Conservation (phyloP, 192 early-diverging fungal genomes). For the Dimargaris cristalligena region DNA sequence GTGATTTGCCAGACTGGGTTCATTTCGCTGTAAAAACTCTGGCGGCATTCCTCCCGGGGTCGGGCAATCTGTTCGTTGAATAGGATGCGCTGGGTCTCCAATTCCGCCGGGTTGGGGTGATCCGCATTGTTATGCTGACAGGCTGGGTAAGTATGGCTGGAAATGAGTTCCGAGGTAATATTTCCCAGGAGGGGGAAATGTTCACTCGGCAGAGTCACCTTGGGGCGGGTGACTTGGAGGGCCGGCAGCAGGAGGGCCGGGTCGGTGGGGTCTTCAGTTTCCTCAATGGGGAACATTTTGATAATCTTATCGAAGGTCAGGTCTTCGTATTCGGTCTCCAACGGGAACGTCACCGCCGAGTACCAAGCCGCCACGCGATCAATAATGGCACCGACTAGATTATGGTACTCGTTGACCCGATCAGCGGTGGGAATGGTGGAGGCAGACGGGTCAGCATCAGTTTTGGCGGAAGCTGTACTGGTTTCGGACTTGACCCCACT, state of each 20-base stretch:
- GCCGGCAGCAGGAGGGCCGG: constrained; percentile 48
- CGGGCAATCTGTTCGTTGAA: constrained; percentile 44
- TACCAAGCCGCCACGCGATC: constrained; percentile 2
- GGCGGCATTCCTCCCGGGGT: constrained; percentile 34
- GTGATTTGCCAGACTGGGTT: constrained; percentile 46
- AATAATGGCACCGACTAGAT: not conserved
- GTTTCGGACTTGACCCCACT: not conserved
- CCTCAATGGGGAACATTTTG: constrained; percentile 29
- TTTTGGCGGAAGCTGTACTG: not conserved
- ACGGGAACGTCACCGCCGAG: constrained; percentile 27
- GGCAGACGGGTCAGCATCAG: not conserved
- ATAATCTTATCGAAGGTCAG: constrained; percentile 29
- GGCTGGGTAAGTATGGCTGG: constrained; percentile 50
- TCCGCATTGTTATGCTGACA: constrained; percentile 52
- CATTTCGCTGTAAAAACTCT: constrained; percentile 38
- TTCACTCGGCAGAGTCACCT: constrained; percentile 40
- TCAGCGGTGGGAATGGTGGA: not conserved
- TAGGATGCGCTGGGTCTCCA: constrained; percentile 47
- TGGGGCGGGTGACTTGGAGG: constrained; percentile 43
- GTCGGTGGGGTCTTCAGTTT: constrained; percentile 39
- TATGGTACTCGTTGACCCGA: not conserved
- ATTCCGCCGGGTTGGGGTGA: constrained; percentile 44
- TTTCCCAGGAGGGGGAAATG: constrained; percentile 48
- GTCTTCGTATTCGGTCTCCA: constrained; percentile 30
- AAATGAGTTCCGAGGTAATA: constrained; percentile 44